A percentile compares a stretch with the other conserved stretches of the same genome.
Conservation (phyloP, 1,284 basidiomycete genomes). For the Entoloma clypeatum region DNA sequence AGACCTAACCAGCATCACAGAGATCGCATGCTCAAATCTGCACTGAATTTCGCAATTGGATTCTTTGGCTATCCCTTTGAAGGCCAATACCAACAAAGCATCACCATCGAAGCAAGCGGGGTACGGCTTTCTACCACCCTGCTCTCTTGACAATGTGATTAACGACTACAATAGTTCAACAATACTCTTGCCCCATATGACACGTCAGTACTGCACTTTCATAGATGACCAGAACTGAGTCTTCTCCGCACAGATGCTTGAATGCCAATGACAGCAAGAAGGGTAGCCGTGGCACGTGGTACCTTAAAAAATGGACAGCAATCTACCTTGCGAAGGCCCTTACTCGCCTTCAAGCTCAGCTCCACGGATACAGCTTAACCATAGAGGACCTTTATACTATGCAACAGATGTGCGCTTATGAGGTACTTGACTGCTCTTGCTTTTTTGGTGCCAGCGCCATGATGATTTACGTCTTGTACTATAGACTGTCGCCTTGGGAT, state of each 20-base stretch:
- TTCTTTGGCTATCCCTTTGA: conserved; percentile 84
- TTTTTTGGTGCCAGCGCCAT: background rate
- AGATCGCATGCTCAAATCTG: conserved; percentile 81
- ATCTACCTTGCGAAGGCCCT: conserved; percentile 70
- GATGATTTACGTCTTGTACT: background rate
- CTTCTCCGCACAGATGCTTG: conserved; percentile 50
- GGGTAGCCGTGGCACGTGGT: conserved; percentile 52
- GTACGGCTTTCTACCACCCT: conserved; percentile 41
- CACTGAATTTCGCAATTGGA: conserved; percentile 81
- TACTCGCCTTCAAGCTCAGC: conserved; percentile 54
- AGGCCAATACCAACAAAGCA: conserved; percentile 75
- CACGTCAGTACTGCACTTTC: conserved; percentile 39
- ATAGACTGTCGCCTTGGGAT: conserved; percentile 86
- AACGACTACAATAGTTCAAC: conserved; percentile 52
- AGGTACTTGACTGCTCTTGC: conserved; percentile 43
- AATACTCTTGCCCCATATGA: conserved; percentile 76
- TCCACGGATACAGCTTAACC: conserved; percentile 64
- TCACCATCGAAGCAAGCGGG: conserved; percentile 68
- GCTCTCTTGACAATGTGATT: conserved; percentile 1
- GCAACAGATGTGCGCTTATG: conserved; percentile 83
- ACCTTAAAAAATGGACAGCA: conserved; percentile 59
- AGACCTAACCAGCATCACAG: conserved; percentile 28
- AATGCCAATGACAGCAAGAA: conserved; percentile 52
- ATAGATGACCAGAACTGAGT: background rate
- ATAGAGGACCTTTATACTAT: conserved; percentile 70